Base-by-base conservation (phyloP, 345 rosid species). In the Triadica sebifera region DNA sequence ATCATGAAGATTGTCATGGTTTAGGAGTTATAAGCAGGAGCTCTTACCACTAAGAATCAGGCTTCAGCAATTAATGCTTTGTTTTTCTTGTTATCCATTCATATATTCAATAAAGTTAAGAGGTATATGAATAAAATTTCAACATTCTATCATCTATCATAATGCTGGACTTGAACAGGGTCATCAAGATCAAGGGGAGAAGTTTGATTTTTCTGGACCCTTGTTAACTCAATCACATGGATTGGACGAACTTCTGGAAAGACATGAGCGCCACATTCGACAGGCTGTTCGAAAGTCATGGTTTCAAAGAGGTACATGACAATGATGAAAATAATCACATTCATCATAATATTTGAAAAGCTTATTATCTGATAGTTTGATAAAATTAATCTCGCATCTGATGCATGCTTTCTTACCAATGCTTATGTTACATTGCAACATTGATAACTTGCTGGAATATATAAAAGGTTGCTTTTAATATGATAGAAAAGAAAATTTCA, bases 171-270 rank as follows among this genome's bases (percentile, higher is more conserved):
- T 19, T 72, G 65, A 62, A 76, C 95, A 93, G 99, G 94, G 85
- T 79, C 86, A 65, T 79, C 84, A 81, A 46, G 84, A 81, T 51
- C 80, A 89, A 59, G 89, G 81, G 64, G 93, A 89, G 81, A 87
- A 87, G 83, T 93, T 95, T 49, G 96, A 93, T 52, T 93, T 91
- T 81, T 93, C 97, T 6, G 98, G 90, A 61, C 99, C 98, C 20
- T 77, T 95, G 78, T 75, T 95, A 79, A 85, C 97, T 79, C 93
- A 92, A 52, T 75, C 97, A 43, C 82, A 88, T 60, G 85, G 90
- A 80, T 79, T 87, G 43, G 96, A 89, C 77, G 97, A 88, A 72
- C 93, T 92, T 74, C 79, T 93, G 74, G 89, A 87, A 81, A 85
- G 86, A 67, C 93, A 88, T 8, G 98, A 95, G 66, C 87, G 93